Base-by-base conservation (phyloP, 176 grass and related monocot species). In the Aegilops longissima region DNA sequence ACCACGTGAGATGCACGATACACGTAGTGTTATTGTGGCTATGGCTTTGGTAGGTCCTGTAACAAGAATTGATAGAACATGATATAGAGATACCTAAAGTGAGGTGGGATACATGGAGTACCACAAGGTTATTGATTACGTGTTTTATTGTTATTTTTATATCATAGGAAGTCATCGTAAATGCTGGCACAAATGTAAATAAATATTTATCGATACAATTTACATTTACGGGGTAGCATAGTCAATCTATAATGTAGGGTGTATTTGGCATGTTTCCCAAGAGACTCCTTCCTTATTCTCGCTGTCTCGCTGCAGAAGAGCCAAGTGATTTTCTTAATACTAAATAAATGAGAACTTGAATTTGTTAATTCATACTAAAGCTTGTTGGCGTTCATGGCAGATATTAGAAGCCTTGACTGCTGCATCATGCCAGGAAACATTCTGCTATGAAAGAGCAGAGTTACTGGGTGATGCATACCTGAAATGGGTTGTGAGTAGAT, bases 401-500 rank as follows among this genome's bases (percentile, higher is more conserved):
- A 99, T 99, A 90, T 88, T 99, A 79, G 97, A 99, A 94, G 92
- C 97, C 34, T 86, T 99, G 80, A 99, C 97, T 86, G 97, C 97
- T 87, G 97, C 97, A 80, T 99, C 97, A 77, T 99, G 97, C 90
- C 97, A 99, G 80, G 97, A 99, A 86, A 95, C 94, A 45, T 99
- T 96, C 82, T 96, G 94, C 87, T 99, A 99, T 88, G 97, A 99
- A 90, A 90, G 97, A 90, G 97, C 97, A 62, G 97, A 99, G 80
- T 78, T 99, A 61, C 78, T 99, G 78, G 97, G 97, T 83, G 97
- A 99, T 90, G 97, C 97, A 82, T 96, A 99, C 90, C 79, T 99
- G 35, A 99, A 99, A 89, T 99, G 97, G 97, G 94, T 99, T 61
- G 97, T 99, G 27, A 99, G 94, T 93, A 99, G 93, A 73, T 99